Conservation (phyloP, 495 filamentous ascomycete species). For the Aspergillus baeticus region DNA sequence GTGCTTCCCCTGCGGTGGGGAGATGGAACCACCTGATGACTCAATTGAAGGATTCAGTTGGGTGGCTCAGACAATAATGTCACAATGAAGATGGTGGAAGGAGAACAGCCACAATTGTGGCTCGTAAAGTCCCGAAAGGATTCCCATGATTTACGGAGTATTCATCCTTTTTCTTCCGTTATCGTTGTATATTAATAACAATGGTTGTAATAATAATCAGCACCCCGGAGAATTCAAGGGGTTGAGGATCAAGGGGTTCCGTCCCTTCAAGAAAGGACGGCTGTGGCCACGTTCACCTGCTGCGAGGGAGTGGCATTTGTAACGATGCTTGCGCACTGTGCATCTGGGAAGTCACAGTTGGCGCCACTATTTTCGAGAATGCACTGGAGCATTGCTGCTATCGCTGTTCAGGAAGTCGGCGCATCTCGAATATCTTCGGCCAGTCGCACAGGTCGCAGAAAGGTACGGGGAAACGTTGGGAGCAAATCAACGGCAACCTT, state of each 20-base stretch:
- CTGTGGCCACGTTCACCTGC: neutral
- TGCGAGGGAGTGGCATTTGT: neutral
- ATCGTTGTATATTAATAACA: too few species aligned
- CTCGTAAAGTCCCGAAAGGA: neutral
- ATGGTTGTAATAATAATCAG: too few species aligned
- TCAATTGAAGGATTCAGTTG: neutral
- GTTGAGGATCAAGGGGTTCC: too few species aligned
- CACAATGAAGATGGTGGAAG: too few species aligned
- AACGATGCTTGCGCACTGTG: neutral
- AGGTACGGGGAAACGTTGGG: conserved; percentile 15
- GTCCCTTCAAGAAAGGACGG: too few species aligned
- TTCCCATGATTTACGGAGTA: neutral
- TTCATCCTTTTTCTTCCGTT: neutral
- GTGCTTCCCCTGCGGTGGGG: neutral
- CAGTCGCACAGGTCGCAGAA: conserved; percentile 25
- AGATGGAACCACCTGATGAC: neutral
- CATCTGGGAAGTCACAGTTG: neutral
- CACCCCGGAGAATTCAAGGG: too few species aligned
- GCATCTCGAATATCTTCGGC: conserved; percentile 2
- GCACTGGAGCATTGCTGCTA: neutral
- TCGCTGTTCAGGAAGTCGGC: neutral
- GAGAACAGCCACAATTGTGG: conserved; percentile 9
- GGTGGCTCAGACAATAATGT: neutral
- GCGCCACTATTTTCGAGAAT: conserved; percentile 6
- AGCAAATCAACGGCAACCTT: conserved; percentile 13